phyloP scores from a whole-genome alignment of 768 basidiomycete species.

The Gyrodon lividus region DNA sequence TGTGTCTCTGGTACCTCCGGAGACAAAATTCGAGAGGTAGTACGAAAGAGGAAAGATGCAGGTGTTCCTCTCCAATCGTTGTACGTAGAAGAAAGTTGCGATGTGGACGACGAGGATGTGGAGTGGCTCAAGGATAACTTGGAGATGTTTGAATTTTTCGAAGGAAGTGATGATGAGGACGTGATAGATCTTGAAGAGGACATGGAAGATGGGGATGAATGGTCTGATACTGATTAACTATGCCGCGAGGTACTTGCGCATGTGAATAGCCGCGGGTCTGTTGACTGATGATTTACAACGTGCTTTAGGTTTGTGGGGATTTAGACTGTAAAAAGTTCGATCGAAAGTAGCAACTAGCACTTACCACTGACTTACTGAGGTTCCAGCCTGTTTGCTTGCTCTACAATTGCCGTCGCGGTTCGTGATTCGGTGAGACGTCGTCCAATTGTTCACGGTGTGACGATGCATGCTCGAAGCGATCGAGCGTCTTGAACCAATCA shows the following conservation, averaged over 20 bases:
- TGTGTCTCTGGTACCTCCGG: constrained; percentile 46
- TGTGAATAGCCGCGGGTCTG: too few species aligned
- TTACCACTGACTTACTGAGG: too few species aligned
- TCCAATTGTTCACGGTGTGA: too few species aligned
- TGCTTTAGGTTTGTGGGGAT: background rate
- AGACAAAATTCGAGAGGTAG: constrained; percentile 40
- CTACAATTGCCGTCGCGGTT: too few species aligned
- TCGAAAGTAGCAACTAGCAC: too few species aligned
- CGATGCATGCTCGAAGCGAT: too few species aligned
- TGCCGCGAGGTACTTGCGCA: too few species aligned
- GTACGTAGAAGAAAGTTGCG: constrained; percentile 45
- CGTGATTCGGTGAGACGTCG: too few species aligned
- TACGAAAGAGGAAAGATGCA: constrained; percentile 39
- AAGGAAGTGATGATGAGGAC: constrained; percentile 50
- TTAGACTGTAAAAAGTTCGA: too few species aligned
- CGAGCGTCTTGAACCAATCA: too few species aligned
- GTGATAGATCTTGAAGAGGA: constrained; percentile 27
- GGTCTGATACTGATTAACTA: constrained; percentile 12
- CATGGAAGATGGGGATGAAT: constrained; percentile 11
- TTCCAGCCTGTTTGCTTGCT: too few species aligned
- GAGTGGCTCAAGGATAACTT: constrained; percentile 53
- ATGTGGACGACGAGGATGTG: constrained; percentile 41
- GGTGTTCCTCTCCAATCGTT: constrained; percentile 49
- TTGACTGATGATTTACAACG: background rate
- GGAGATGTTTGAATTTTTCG: constrained; percentile 54